These are phyloP conservation scores for Schizothecium vesticola DNA, from an alignment of 495 filamentous ascomycete species.

Conservation along the genomic window DNA sequence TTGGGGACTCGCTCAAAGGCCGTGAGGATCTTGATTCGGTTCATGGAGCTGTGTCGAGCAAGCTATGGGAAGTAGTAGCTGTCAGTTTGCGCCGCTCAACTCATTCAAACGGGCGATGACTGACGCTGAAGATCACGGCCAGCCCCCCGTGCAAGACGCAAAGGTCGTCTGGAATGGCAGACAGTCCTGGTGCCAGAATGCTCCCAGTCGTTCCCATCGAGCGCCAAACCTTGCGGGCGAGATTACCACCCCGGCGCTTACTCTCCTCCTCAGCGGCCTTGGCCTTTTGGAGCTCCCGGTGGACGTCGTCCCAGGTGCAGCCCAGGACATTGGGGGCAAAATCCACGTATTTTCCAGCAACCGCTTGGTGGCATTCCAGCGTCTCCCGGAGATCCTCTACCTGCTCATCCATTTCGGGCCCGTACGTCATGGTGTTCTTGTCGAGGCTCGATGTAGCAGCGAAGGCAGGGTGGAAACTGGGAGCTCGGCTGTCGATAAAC, in stretches of 20 bases:
- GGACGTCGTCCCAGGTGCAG: slow-evolving; percentile 20
- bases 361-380: slow-evolving; percentile 7
- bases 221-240: slow-evolving; percentile 9
- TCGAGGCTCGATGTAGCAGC: slow-evolving; percentile 11
- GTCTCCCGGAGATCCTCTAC: slow-evolving; percentile 14
- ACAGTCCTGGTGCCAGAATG: slow-evolving; percentile 9
- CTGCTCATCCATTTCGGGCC: not conserved
- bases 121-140: slow-evolving; percentile 15
- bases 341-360: slow-evolving; percentile 11
- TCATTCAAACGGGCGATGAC: not conserved
- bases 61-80: not conserved
- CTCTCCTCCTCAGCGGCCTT: slow-evolving; percentile 7
- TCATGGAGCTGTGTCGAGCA: slow-evolving; percentile 7
- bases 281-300: slow-evolving; percentile 15
- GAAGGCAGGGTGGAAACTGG: slow-evolving; percentile 13
- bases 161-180: slow-evolving; percentile 13
- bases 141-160: slow-evolving; percentile 17
- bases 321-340: slow-evolving; percentile 12
- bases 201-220: slow-evolving; percentile 1
- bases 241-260: slow-evolving; percentile 14
- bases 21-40: slow-evolving; percentile 10
- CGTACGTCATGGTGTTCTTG: slow-evolving; percentile 14
- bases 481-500: slow-evolving; percentile 11
- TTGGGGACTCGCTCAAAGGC: slow-evolving; percentile 12
- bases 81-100: not conserved